These are phyloP conservation scores for Xylariaceae sp. DNA, from an alignment of 2,329 filamentous ascomycete genomes.

Conservation along the genomic window DNA sequence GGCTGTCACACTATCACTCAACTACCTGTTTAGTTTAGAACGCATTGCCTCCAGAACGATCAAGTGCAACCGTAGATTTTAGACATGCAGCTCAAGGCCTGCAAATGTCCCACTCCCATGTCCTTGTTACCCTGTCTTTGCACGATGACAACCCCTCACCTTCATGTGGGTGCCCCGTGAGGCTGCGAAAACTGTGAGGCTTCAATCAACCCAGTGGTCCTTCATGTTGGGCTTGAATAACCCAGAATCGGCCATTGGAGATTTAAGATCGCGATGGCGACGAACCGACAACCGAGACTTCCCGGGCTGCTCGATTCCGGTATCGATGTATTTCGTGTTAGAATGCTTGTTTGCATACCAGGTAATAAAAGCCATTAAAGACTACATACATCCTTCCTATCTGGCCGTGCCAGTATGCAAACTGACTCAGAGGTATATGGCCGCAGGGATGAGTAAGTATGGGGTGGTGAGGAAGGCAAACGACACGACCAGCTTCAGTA, in stretches of 20 bases:
- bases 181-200: slow-evolving; percentile 1
- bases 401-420: background rate
- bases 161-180: slow-evolving; percentile 10
- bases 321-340: background rate
- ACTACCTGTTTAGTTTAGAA: slow-evolving; percentile 5
- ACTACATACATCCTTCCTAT: background rate
- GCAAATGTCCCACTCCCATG: slow-evolving; percentile 19
- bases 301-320: background rate
- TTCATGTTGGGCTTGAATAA: too few relatives aligned
- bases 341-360: too few relatives aligned
- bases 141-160: slow-evolving; percentile 25
- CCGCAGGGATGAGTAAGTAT: too few relatives aligned
- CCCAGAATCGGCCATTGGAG: too few relatives aligned
- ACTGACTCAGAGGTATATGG: background rate
- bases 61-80: too few relatives aligned
- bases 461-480: too few relatives aligned
- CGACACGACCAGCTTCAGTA: too few relatives aligned
- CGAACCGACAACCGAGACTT: background rate
- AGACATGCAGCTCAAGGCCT: slow-evolving; percentile 11
- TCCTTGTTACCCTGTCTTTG: slow-evolving; percentile 25
- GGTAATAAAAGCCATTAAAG: too few relatives aligned
- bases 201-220: background rate
- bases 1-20: slow-evolving; percentile 17
- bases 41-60: too few relatives aligned
- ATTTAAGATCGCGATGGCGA: background rate